phyloP scores from a whole-genome alignment of 2,329 filamentous ascomycete genomes.

The Botryosphaeria dothidea region DNA sequence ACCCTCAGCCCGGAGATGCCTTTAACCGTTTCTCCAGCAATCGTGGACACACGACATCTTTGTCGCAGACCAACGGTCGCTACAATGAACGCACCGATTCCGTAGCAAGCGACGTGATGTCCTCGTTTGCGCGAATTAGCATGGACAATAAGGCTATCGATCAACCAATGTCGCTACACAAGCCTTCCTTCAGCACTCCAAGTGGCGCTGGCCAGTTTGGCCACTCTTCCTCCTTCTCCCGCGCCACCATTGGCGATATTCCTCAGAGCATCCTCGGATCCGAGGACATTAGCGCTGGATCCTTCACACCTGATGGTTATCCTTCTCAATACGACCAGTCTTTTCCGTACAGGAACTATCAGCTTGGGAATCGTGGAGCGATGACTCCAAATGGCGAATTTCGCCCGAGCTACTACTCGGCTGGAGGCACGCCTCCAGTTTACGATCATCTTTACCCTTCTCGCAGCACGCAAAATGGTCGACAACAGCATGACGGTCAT shows the following conservation, averaged over 20 bases:
- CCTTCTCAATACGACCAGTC: slow-evolving; percentile 35
- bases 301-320: slow-evolving; percentile 39
- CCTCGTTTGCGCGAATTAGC: slow-evolving; percentile 35
- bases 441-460: slow-evolving; percentile 47
- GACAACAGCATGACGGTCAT: slow-evolving; percentile 43
- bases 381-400: slow-evolving; percentile 44
- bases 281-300: slow-evolving; percentile 28
- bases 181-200: slow-evolving; percentile 34
- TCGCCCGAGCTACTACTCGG: slow-evolving; percentile 50
- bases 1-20: slow-evolving; percentile 31
- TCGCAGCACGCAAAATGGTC: slow-evolving; percentile 37
- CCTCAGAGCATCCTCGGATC: slow-evolving; percentile 25
- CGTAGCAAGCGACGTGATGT: slow-evolving; percentile 39
- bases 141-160: slow-evolving; percentile 36
- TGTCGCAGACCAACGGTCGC: slow-evolving; percentile 49
- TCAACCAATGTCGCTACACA: slow-evolving; percentile 33
- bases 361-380: slow-evolving; percentile 46
- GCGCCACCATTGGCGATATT: slow-evolving; percentile 26
- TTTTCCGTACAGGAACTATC: slow-evolving; percentile 41
- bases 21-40: slow-evolving; percentile 36
- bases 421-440: slow-evolving; percentile 45
- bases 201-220: slow-evolving; percentile 28
- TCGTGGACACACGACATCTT: slow-evolving; percentile 50
- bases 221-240: slow-evolving; percentile 17
- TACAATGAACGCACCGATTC: slow-evolving; percentile 41